These are phyloP conservation scores for Jaltomata sinuosa DNA, from an alignment of 257 asterid species.

Conservation along the genomic window DNA sequence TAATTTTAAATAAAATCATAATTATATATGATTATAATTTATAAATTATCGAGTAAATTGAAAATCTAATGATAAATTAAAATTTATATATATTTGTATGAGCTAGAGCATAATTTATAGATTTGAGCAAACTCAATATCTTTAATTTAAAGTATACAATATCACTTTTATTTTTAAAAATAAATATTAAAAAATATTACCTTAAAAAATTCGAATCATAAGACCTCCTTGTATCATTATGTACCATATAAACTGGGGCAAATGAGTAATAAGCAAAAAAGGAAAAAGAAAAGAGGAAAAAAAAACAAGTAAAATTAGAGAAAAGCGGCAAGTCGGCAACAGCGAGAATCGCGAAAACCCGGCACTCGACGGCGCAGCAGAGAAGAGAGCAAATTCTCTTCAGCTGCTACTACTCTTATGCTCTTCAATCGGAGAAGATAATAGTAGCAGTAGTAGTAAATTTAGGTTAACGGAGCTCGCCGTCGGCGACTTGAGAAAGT, in stretches of 20 bases:
- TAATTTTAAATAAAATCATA: too few species aligned
- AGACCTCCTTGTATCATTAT: not conserved
- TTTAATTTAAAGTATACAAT: too few species aligned
- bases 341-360: constrained; percentile 30
- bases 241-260: not conserved
- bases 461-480: not conserved
- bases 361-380: constrained; percentile 3
- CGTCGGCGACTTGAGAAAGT: constrained; percentile 1
- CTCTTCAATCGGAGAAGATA: not conserved
- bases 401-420: not conserved
- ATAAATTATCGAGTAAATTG: too few species aligned
- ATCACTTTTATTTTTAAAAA: too few species aligned
- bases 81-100: too few species aligned
- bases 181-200: too few species aligned
- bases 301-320: not conserved
- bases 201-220: not conserved
- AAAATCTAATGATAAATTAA: too few species aligned
- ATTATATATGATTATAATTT: too few species aligned
- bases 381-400: not conserved
- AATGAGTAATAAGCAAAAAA: not conserved
- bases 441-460: not conserved
- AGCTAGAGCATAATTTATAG: too few species aligned
- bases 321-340: constrained; percentile 12
- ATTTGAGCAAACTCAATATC: too few species aligned
- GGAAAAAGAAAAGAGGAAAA: not conserved